phyloP scores from a whole-genome alignment of 2,329 filamentous ascomycete species.

The Calonectria leucothoes region DNA sequence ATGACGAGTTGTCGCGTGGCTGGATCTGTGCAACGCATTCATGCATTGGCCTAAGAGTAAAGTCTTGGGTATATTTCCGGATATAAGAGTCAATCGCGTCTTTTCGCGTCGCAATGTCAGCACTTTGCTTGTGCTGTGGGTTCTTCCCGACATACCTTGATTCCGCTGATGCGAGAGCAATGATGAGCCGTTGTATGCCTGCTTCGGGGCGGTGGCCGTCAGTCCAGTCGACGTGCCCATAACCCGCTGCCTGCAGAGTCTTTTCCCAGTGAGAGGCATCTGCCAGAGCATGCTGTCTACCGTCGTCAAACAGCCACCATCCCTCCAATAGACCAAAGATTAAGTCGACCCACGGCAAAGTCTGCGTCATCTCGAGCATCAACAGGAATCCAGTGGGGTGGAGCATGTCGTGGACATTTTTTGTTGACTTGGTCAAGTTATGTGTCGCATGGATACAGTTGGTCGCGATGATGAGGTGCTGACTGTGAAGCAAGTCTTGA shows the following conservation, averaged over 20 bases:
- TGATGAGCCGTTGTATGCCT: not conserved
- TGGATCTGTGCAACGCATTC: no score
- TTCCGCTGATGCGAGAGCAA: not conserved
- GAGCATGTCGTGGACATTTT: not conserved
- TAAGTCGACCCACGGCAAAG: not conserved
- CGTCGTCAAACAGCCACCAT: slow-evolving; percentile 21
- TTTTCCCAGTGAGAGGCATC: not conserved
- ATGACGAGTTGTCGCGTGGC: no score
- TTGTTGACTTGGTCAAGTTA: not conserved
- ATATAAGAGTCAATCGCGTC: no score
- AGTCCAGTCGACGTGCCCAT: slow-evolving; percentile 17
- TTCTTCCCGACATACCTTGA: not conserved
- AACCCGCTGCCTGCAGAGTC: not conserved
- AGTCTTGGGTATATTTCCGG: not conserved
- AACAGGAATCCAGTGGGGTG: slow-evolving; percentile 8
- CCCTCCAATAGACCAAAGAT: slow-evolving; percentile 15
- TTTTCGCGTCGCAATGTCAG: no score
- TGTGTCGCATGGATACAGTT: slow-evolving; percentile 16
- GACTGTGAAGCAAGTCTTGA: not conserved
- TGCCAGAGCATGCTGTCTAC: not conserved
- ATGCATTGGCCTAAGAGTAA: not conserved
- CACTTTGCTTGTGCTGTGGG: no score
- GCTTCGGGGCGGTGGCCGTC: slow-evolving; percentile 5
- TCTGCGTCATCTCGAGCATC: slow-evolving; percentile 11
- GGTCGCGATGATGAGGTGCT: slow-evolving; percentile 13